Evolutionary conservation across 495 filamentous ascomycete species (phyloP), one percentile per base, ranked within the genome.

Genomic region (Cercophora samala): DNA sequence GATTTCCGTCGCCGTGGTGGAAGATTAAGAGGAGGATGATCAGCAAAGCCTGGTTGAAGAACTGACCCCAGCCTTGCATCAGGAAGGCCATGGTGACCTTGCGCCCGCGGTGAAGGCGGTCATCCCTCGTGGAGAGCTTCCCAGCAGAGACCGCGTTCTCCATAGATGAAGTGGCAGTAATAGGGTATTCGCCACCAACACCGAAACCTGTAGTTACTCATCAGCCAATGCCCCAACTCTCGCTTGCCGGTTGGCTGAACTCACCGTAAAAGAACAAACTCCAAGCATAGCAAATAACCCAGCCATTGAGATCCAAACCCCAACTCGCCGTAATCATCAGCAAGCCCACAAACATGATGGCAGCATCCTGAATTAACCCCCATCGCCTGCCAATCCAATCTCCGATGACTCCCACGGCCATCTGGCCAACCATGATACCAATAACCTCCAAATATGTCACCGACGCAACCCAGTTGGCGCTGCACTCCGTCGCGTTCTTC

Each of bases 41-140:
- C 56, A 97, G 84, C 58, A 95, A 76, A 65, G 87, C 87, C 77
- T 96, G 93, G 85, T 97, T 97, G 80, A 90, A 82, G 73, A 96
- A 90, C 76, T 97, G 93, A 72, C 93, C 93, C 93, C 93, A 97
- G 58, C 93, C 93, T 76, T 97, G 93, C 93, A 97, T 97, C 80
- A 97, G 79, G 82, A 97, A 97, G 37, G 93, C 93, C 76, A 87
- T 90, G 61, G 92, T 95, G 73, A 96, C 92, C 78, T 94, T 94
- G 74, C 93, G 89, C 58, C 93, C 93, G 76, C 93, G 91, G 83
- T 97, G 93, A 56, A 96, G 85, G 77, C 93, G 91, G 75, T 97
- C 93, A 22, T 95, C 91, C 68, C 87, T 88, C 66, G 92, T 94
- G 9, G 93, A 97, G 46, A 97, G 79, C 73, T 89, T 91, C 53